Percentiles rank a stretch among this genome's conserved stretches.
Conservation (phyloP, 176 grass and related monocot species). For the Eremochloa ophiuroides region DNA sequence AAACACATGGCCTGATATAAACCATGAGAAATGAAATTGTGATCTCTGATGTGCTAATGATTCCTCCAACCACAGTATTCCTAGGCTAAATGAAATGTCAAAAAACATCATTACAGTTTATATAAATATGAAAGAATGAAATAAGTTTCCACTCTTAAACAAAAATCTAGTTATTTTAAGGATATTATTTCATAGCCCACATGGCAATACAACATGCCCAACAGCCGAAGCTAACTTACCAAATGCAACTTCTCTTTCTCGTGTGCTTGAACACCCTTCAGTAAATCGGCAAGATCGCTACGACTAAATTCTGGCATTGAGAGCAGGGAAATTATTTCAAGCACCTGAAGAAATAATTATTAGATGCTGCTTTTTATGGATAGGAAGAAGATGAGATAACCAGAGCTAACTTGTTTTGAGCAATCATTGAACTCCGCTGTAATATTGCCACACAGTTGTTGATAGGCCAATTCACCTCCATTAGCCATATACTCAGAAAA, state of each 20-base stretch:
- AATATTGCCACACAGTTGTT: slow-evolving; percentile 68
- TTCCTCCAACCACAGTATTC: not conserved
- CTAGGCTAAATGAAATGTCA: not conserved
- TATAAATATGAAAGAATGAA: not conserved
- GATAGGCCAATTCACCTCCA: slow-evolving; percentile 77
- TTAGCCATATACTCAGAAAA: slow-evolving; percentile 86
- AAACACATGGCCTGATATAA: not conserved
- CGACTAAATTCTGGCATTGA: slow-evolving; percentile 57
- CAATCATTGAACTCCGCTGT: slow-evolving; percentile 90
- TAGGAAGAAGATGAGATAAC: not conserved
- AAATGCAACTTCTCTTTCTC: slow-evolving; percentile 94
- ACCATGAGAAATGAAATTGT: not conserved
- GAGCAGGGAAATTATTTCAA: slow-evolving; percentile 79
- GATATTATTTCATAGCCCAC: not conserved
- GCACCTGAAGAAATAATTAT: slow-evolving; percentile 47
- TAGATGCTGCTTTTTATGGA: not conserved
- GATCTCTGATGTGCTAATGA: not conserved
- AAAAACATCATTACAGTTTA: not conserved
- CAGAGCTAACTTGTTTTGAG: slow-evolving; percentile 70
- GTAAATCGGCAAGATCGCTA: slow-evolving; percentile 72
- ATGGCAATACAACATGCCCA: slow-evolving; percentile 1
- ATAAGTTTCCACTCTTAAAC: not conserved
- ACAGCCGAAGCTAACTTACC: slow-evolving; percentile 36
- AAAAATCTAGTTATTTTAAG: not conserved
- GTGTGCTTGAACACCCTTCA: slow-evolving; percentile 74